phyloP scores from a whole-genome alignment of 106 monocot species.

The Phalaenopsis equestris region DNA sequence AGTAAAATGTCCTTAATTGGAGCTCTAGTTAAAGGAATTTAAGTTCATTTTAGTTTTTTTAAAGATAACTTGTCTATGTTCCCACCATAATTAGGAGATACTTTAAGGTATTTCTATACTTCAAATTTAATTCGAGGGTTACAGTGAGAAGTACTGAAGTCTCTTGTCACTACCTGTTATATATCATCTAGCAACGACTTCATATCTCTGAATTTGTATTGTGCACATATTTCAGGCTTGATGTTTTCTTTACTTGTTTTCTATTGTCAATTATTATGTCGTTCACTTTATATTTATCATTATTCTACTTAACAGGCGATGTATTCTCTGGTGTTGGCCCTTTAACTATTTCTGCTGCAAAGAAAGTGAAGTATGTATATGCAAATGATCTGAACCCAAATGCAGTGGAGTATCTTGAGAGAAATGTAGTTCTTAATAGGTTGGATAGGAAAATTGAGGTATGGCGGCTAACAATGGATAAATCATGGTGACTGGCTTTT shows the following conservation, averaged over 20 bases:
- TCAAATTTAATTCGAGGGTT: background rate
- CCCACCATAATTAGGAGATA: background rate
- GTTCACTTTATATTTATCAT: background rate
- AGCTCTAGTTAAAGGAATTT: background rate
- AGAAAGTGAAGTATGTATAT: slow-evolving; percentile 84
- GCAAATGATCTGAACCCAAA: slow-evolving; percentile 93
- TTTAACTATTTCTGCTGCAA: slow-evolving; percentile 80
- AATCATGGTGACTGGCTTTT: background rate
- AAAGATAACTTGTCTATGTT: background rate
- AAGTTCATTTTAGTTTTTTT: background rate
- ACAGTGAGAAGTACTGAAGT: background rate
- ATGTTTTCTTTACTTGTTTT: background rate
- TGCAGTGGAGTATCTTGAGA: slow-evolving; percentile 89
- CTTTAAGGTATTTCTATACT: background rate
- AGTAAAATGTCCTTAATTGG: background rate
- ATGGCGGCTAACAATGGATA: background rate
- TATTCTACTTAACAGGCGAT: slow-evolving; percentile 52
- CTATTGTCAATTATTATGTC: background rate
- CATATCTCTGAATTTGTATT: background rate
- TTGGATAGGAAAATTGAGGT: slow-evolving; percentile 91
- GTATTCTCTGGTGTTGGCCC: slow-evolving; percentile 96
- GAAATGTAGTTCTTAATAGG: slow-evolving; percentile 84
- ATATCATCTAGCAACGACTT: background rate
- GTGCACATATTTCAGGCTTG: background rate
- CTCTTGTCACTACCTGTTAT: background rate